These are phyloP conservation scores for Fusarium camptoceras DNA, from an alignment of 2,329 filamentous ascomycete species.

Conservation along the genomic window DNA sequence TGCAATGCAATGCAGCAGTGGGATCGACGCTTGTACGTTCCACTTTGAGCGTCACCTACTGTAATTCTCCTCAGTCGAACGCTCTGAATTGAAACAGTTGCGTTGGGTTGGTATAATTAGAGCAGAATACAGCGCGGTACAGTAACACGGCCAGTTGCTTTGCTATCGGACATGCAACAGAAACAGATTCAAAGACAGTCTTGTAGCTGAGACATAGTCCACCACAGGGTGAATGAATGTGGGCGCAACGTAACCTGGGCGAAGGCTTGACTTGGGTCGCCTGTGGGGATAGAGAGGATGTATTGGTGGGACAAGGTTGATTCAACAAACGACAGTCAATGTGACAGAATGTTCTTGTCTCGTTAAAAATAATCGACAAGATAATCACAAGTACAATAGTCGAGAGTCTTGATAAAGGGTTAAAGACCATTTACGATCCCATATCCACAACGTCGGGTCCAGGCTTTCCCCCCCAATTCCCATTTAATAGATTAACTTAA, in stretches of 20 bases:
- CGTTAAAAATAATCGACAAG: background rate
- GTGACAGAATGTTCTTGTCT: background rate
- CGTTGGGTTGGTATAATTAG: background rate
- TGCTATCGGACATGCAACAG: slow-evolving; percentile 5
- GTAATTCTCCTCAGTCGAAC: slow-evolving; percentile 18
- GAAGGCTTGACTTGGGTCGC: slow-evolving; percentile 13
- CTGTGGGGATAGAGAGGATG: background rate
- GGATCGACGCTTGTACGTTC: slow-evolving; percentile 37
- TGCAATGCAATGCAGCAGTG: slow-evolving; percentile 32
- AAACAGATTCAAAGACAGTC: slow-evolving; percentile 37
- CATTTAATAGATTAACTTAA: slow-evolving; percentile 1
- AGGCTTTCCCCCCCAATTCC: slow-evolving; percentile 13
- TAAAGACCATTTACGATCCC: background rate
- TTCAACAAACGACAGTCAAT: background rate
- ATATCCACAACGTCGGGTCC: slow-evolving; percentile 27
- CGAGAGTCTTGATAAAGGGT: slow-evolving; percentile 10
- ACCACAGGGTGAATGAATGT: slow-evolving; percentile 35
- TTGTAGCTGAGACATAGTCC: slow-evolving; percentile 56
- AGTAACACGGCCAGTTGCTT: slow-evolving; percentile 5
- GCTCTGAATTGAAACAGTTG: slow-evolving; percentile 3
- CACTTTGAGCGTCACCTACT: slow-evolving; percentile 35
- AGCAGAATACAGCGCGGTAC: background rate
- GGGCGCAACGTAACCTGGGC: slow-evolving; percentile 16
- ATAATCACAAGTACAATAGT: slow-evolving; percentile 1
- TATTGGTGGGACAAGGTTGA: background rate